A percentile compares a stretch with the other conserved stretches of the same genome.
phyloP scores from a whole-genome alignment of 2,329 filamentous ascomycete genomes.

The Keithomyces neogunnii region DNA sequence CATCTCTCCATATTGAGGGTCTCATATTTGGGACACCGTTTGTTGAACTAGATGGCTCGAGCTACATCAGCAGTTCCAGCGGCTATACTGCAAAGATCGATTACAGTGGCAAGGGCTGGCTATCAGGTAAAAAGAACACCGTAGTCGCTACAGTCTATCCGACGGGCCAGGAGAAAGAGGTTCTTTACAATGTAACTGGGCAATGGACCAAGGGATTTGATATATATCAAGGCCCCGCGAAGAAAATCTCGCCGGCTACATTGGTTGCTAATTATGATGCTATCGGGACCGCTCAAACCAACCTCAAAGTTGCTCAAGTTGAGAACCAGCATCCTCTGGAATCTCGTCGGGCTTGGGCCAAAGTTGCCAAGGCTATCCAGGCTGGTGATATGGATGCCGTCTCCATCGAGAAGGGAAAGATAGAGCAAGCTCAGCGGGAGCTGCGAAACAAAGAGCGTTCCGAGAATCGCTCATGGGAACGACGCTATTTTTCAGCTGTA shows the following conservation, averaged over 20 bases:
- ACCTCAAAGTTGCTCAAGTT: slow-evolving; percentile 62
- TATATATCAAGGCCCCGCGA: slow-evolving; percentile 57
- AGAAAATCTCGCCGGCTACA: slow-evolving; percentile 38
- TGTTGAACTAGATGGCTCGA: slow-evolving; percentile 79
- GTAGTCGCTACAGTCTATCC: slow-evolving; percentile 69
- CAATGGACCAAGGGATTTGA: slow-evolving; percentile 84
- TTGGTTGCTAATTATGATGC: slow-evolving; percentile 55
- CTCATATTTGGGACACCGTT: slow-evolving; percentile 81
- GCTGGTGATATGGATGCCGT: slow-evolving; percentile 79
- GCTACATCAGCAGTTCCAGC: slow-evolving; percentile 77
- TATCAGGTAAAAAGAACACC: slow-evolving; percentile 91
- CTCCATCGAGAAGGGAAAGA: slow-evolving; percentile 71
- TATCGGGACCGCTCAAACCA: slow-evolving; percentile 47
- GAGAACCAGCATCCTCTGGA: slow-evolving; percentile 81
- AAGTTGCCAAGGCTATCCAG: slow-evolving; percentile 73
- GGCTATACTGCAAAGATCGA: slow-evolving; percentile 87
- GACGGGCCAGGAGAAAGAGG: slow-evolving; percentile 62
- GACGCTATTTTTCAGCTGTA: slow-evolving; percentile 66
- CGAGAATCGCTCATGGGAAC: slow-evolving; percentile 71
- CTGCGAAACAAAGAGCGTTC: slow-evolving; percentile 62
- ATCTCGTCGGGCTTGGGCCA: slow-evolving; percentile 78
- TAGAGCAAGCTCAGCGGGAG: slow-evolving; percentile 80
- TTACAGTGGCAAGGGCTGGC: slow-evolving; percentile 89
- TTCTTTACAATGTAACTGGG: slow-evolving; percentile 73
- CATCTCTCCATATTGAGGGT: slow-evolving; percentile 86